Evolutionary conservation across 2,329 filamentous ascomycete genomes (phyloP).

Genomic region (Verticillium zaregamsianum): DNA sequence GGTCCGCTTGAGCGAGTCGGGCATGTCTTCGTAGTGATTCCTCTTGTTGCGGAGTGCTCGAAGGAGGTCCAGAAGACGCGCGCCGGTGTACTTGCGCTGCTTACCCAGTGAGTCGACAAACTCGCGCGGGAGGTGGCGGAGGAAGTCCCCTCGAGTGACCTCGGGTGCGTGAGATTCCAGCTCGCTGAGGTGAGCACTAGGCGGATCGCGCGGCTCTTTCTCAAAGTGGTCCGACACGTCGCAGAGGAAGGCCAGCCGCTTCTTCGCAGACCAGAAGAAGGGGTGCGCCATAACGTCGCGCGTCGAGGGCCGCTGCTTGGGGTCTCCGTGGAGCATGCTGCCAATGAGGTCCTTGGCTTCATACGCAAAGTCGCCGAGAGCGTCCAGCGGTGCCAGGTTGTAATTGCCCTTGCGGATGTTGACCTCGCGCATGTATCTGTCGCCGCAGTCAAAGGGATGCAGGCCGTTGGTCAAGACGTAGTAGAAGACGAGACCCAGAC

Average conservation of each 20-base stretch:
- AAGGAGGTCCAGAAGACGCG: conserved; percentile 77
- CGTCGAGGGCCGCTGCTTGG: conserved; percentile 63
- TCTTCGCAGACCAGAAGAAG: conserved; percentile 93
- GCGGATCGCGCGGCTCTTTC: conserved; percentile 81
- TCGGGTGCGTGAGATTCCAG: conserved; percentile 50
- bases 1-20: conserved; percentile 63
- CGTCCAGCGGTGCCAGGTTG: conserved; percentile 65
- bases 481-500: conserved; percentile 94
- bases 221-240: conserved; percentile 97
- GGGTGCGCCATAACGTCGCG: conserved; percentile 83
- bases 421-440: conserved; percentile 91
- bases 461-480: conserved; percentile 92
- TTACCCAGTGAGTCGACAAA: conserved; percentile 90
- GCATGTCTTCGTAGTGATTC: conserved; percentile 97
- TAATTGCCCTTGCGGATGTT: conserved; percentile 92
- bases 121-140: conserved; percentile 67
- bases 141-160: conserved; percentile 69
- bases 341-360: conserved; percentile 85
- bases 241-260: conserved; percentile 87
- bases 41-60: conserved; percentile 91
- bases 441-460: conserved; percentile 92
- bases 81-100: conserved; percentile 90
- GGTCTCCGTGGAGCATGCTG: conserved; percentile 64
- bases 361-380: conserved; percentile 75
- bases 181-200: conserved; percentile 60